Evolutionary conservation across 2,329 filamentous ascomycete genomes (phyloP).

Genomic region (Cladosporium sp.): DNA sequence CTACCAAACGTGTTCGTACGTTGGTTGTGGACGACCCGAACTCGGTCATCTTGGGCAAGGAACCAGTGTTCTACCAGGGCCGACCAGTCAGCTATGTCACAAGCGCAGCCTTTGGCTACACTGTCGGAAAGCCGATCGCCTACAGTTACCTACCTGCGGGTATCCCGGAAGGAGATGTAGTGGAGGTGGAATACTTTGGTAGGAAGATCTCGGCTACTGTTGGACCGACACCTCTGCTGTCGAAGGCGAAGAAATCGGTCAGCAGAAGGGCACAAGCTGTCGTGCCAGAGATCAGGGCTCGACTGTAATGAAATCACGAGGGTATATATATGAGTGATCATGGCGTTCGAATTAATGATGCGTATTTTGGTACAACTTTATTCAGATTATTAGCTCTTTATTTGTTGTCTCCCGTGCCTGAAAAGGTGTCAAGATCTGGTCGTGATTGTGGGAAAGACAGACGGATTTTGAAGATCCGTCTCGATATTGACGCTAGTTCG

Average conservation of each 20-base stretch:
- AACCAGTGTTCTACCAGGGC: constrained; percentile 57
- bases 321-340: constrained; percentile 1
- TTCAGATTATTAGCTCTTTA: background rate
- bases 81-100: constrained; percentile 59
- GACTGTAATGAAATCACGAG: constrained; percentile 14
- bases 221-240: constrained; percentile 12
- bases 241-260: background rate
- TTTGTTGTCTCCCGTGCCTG: background rate
- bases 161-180: constrained; percentile 49
- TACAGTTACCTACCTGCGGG: constrained; percentile 58
- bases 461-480: background rate
- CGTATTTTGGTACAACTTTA: background rate
- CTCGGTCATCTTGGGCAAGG: constrained; percentile 62
- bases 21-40: constrained; percentile 57
- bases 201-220: constrained; percentile 52
- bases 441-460: background rate
- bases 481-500: background rate
- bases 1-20: constrained; percentile 45
- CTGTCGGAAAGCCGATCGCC: constrained; percentile 58
- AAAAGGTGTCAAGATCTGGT: background rate
- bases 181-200: constrained; percentile 65
- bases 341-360: background rate
- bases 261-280: background rate
- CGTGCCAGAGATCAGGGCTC: constrained; percentile 8
- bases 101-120: constrained; percentile 62